Evolutionary conservation across 2,329 filamentous ascomycete species (phyloP).

Genomic region (Aspergillus udagawae): DNA sequence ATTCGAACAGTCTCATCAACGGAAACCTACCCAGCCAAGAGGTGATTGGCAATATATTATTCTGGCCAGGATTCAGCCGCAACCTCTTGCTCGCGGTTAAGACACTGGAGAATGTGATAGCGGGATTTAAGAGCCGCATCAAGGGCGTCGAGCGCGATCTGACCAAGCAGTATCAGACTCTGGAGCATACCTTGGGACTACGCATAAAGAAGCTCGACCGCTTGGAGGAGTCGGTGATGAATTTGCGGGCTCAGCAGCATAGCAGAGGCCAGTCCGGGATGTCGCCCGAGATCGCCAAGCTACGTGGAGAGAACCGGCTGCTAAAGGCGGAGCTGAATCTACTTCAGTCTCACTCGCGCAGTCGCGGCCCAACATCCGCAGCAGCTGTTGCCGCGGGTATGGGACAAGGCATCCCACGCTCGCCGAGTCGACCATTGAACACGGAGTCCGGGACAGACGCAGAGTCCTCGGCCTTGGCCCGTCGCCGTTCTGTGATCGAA

Average conservation of each 20-base stretch:
- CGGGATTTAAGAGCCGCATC: slow-evolving; percentile 73
- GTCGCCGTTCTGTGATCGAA: slow-evolving; percentile 53
- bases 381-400: slow-evolving; percentile 34
- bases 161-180: slow-evolving; percentile 82
- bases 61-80: slow-evolving; percentile 74
- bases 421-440: slow-evolving; percentile 15
- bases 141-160: slow-evolving; percentile 82
- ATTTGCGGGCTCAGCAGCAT: slow-evolving; percentile 42
- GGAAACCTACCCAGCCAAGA: slow-evolving; percentile 82
- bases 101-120: slow-evolving; percentile 75
- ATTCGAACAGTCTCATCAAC: slow-evolving; percentile 83
- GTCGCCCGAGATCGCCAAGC: slow-evolving; percentile 54
- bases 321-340: slow-evolving; percentile 63
- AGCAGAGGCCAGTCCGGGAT: slow-evolving; percentile 27
- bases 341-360: slow-evolving; percentile 61
- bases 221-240: slow-evolving; percentile 74
- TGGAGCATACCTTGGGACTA: slow-evolving; percentile 75
- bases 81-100: slow-evolving; percentile 85
- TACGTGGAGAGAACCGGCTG: slow-evolving; percentile 58
- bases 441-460: slow-evolving; percentile 24
- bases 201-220: slow-evolving; percentile 82
- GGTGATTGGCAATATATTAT: slow-evolving; percentile 75
- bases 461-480: slow-evolving; percentile 48
- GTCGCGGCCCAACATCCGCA: slow-evolving; percentile 46
- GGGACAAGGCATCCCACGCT: slow-evolving; percentile 34